Conservation (phyloP, 768 basidiomycete species). For the Lyophyllum atratum region DNA sequence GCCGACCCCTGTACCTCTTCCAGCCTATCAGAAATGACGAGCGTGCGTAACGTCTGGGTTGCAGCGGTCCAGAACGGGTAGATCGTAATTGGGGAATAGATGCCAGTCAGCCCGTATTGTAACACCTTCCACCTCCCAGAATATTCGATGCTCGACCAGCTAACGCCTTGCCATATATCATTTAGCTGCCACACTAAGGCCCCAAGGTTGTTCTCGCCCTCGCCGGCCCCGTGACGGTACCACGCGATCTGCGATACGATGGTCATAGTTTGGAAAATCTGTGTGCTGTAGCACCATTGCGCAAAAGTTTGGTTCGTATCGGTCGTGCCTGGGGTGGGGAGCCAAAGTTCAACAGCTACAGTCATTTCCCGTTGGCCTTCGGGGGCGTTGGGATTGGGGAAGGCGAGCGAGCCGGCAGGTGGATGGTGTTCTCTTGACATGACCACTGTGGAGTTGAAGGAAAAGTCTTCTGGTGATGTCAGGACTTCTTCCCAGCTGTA, state of each 20-base stretch:
- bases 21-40: slow-evolving; percentile 56
- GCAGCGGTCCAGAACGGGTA: slow-evolving; percentile 59
- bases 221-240: slow-evolving; percentile 61
- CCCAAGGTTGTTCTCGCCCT: slow-evolving; percentile 59
- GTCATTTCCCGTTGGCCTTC: slow-evolving; percentile 58
- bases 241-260: slow-evolving; percentile 59
- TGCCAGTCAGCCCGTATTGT: slow-evolving; percentile 49
- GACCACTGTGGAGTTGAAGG: slow-evolving; percentile 59
- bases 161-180: slow-evolving; percentile 62
- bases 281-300: slow-evolving; percentile 66
- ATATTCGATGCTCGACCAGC: slow-evolving; percentile 58
- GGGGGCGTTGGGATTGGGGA: slow-evolving; percentile 56
- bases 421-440: slow-evolving; percentile 59
- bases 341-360: slow-evolving; percentile 51
- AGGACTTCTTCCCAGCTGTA: slow-evolving; percentile 63
- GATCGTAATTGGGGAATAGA: slow-evolving; percentile 48
- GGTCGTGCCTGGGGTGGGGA: slow-evolving; percentile 49
- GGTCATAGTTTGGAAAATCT: slow-evolving; percentile 63
- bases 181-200: slow-evolving; percentile 62
- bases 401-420: slow-evolving; percentile 50
- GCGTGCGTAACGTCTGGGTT: slow-evolving; percentile 47
- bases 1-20: slow-evolving; percentile 45
- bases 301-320: slow-evolving; percentile 62
- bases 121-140: slow-evolving; percentile 63
- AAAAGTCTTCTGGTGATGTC: slow-evolving; percentile 48